phyloP scores from a whole-genome alignment of 2,329 filamentous ascomycete genomes.

The Pseudocercospora musae region DNA sequence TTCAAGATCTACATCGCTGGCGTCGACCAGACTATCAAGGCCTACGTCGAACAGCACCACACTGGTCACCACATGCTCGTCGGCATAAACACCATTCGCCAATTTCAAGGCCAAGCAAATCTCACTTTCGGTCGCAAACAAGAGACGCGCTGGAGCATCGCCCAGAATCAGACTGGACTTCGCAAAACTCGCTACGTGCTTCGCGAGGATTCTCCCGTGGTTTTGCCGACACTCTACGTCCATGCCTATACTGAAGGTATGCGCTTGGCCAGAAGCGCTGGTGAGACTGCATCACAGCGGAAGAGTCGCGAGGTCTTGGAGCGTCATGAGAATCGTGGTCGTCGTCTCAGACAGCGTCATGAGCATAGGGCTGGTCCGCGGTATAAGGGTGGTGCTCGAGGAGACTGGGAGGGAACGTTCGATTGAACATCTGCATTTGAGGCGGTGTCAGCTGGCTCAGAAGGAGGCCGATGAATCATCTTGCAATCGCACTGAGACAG shows the following conservation, averaged over 20 bases:
- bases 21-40: conserved; percentile 1
- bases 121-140: conserved; percentile 5
- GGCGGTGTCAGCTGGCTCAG: too few relatives aligned
- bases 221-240: not conserved
- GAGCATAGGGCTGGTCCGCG: not conserved
- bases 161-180: not conserved
- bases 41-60: conserved; percentile 5
- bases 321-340: conserved; percentile 1
- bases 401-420: not conserved
- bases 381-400: not conserved
- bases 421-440: not conserved
- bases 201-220: not conserved
- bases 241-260: not conserved
- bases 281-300: conserved; percentile 11
- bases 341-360: not conserved
- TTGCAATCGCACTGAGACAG: too few relatives aligned
- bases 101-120: conserved; percentile 4
- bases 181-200: not conserved
- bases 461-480: too few relatives aligned
- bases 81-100: not conserved
- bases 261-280: not conserved
- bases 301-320: conserved; percentile 11
- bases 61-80: not conserved
- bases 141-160: conserved; percentile 6
- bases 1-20: conserved; percentile 12